These are phyloP conservation scores for Gastrolobium bilobum DNA, from an alignment of 306 rosid genomes.

Conservation along the genomic window DNA sequence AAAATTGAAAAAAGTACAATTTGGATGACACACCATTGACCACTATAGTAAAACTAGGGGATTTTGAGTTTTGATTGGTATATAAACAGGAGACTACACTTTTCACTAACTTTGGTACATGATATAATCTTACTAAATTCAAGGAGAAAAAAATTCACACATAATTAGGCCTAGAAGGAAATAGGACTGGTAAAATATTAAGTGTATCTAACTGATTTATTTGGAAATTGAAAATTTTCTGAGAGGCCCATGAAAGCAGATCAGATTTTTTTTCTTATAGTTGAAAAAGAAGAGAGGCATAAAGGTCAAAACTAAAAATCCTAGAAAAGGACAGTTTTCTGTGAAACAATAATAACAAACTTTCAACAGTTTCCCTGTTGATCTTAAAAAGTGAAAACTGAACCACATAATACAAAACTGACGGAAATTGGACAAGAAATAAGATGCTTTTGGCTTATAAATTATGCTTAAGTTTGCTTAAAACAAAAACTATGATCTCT, in stretches of 20 bases:
- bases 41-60: too few relatives aligned
- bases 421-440: neutral
- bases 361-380: conserved; percentile 1
- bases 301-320: neutral
- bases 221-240: conserved; percentile 8
- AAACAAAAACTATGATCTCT: too few relatives aligned
- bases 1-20: conserved; percentile 3
- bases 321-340: neutral
- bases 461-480: too few relatives aligned
- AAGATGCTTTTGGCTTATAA: neutral
- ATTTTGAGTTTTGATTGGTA: neutral
- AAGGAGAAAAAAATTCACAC: neutral
- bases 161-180: conserved; percentile 21
- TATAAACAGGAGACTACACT: neutral
- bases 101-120: neutral
- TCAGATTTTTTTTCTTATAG: conserved; percentile 8
- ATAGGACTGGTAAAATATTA: neutral
- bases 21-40: neutral
- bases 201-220: neutral
- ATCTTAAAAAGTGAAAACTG: conserved; percentile 3
- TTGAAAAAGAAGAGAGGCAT: neutral
- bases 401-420: conserved; percentile 16
- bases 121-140: neutral
- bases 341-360: conserved; percentile 8
- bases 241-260: neutral